These are phyloP conservation scores for Apiospora saccharicola DNA, from an alignment of 2,329 filamentous ascomycete species.

Conservation along the genomic window DNA sequence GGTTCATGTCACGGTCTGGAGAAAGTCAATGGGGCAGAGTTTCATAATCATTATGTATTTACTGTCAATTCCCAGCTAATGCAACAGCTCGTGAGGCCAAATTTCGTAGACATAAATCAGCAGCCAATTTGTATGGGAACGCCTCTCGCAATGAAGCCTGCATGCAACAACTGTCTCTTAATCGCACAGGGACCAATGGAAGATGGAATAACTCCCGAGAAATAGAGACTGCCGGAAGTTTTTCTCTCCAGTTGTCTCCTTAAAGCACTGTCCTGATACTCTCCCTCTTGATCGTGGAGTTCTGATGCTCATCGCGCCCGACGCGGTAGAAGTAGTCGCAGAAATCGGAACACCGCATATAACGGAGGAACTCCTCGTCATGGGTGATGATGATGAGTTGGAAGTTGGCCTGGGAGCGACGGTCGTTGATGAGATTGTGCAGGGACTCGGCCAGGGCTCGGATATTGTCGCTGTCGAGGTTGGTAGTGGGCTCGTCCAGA, in stretches of 20 bases:
- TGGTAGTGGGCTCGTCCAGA: conserved; percentile 96
- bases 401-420: conserved; percentile 90
- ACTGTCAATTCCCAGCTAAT: not conserved
- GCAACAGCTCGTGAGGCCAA: not conserved
- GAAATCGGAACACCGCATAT: conserved; percentile 95
- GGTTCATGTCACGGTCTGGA: not conserved
- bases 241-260: not conserved
- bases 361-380: conserved; percentile 92
- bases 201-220: not conserved
- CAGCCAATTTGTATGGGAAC: not conserved
- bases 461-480: conserved; percentile 95
- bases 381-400: conserved; percentile 99
- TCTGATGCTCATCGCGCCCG: conserved; percentile 81
- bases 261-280: conserved; percentile 61
- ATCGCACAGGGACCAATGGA: not conserved
- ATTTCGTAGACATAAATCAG: not conserved
- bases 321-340: conserved; percentile 92
- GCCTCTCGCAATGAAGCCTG: not conserved
- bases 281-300: conserved; percentile 82
- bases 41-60: not conserved
- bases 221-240: not conserved
- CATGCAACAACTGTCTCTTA: not conserved
- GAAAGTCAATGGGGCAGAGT: not conserved
- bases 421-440: conserved; percentile 83
- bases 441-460: conserved; percentile 84